Base-by-base conservation (phyloP, 2,329 filamentous ascomycete genomes). In the Paecilomyces sp. region DNA sequence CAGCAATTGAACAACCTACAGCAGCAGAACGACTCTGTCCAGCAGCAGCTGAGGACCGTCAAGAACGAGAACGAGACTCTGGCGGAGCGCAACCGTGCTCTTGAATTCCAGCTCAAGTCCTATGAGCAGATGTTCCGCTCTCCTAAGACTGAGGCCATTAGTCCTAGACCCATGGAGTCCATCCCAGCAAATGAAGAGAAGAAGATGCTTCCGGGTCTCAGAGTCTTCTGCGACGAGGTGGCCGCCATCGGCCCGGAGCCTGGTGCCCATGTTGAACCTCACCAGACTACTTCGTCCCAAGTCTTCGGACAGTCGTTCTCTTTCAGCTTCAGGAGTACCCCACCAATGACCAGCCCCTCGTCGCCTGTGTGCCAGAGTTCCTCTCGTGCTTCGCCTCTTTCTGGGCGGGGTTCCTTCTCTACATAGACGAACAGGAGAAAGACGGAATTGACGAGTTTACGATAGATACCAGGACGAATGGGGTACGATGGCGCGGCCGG, bases 101-200 rank as follows among this genome's bases (percentile, higher is more conserved):
- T 75, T 3, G 72, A 74, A 60, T 72, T 72, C 59, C 72, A 75
- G 55, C 65, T 74, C 60, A 75, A 73, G 62, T 71, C 72, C 13
- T 74, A 73, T 60, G 73, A 75, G 60, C 69, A 72, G 59, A 72
- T 75, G 67, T 72, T 74, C 64, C 72, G 70, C 22, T 71, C 71
- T 3, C 71, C 72, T 36, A 74, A 74, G 64, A 59, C 65, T 22
- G 73, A 75, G 58, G 64, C 60, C 18, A 62, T 63, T 13, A 71
- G 65, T 50, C 68, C 70, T 4, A 65, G 64, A 24, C 60, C 70
- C 7, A 31, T 74, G 8, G 56, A 66, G 9, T 61, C 65, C 13
- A 61, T 72, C 28, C 65, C 70, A 1, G 68, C 71, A 18, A 63
- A 66, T 57, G 70, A 68, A 58, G 67, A 69, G 53, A 69, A 73